Evolutionary conservation across 2,329 filamentous ascomycete species (phyloP).

Genomic region (Cercospora sp.): DNA sequence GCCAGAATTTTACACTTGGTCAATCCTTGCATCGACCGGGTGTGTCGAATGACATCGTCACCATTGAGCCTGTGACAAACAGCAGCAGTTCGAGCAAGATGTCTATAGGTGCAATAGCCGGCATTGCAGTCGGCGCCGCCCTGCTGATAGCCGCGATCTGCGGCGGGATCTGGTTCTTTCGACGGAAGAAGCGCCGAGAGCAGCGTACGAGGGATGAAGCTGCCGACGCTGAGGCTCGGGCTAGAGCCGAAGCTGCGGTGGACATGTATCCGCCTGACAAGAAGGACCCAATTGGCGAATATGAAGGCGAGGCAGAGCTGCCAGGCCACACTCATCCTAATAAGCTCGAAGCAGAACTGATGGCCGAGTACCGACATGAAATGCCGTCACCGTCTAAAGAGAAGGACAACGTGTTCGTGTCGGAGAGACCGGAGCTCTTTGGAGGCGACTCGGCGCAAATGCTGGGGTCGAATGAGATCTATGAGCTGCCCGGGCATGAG

Average conservation of each 20-base stretch:
- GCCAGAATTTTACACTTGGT: slow-evolving; percentile 21
- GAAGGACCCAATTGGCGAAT: not conserved
- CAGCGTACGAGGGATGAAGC: not conserved
- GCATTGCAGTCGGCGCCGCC: slow-evolving; percentile 1
- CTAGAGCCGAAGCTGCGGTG: not conserved
- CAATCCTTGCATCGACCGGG: slow-evolving; percentile 15
- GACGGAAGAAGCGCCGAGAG: not conserved
- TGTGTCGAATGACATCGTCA: slow-evolving; percentile 12
- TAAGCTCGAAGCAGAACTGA: not conserved
- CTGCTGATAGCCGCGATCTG: not conserved
- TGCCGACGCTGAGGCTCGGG: not conserved
- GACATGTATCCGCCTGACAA: not conserved
- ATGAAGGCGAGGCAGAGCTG: not conserved
- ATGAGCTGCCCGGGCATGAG: not conserved
- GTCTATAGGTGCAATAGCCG: not conserved
- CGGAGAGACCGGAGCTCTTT: not conserved
- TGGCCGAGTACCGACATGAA: not conserved
- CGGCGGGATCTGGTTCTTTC: not conserved
- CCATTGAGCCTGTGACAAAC: not conserved
- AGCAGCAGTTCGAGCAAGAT: not conserved
- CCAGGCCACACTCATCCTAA: not conserved
- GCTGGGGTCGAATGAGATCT: slow-evolving; percentile 3
- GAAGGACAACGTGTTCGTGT: not conserved
- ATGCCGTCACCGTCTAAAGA: not conserved
- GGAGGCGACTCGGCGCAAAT: not conserved